These are phyloP conservation scores for Populus hybrid DNA, from an alignment of 441 rosid genomes.

Conservation along the genomic window DNA sequence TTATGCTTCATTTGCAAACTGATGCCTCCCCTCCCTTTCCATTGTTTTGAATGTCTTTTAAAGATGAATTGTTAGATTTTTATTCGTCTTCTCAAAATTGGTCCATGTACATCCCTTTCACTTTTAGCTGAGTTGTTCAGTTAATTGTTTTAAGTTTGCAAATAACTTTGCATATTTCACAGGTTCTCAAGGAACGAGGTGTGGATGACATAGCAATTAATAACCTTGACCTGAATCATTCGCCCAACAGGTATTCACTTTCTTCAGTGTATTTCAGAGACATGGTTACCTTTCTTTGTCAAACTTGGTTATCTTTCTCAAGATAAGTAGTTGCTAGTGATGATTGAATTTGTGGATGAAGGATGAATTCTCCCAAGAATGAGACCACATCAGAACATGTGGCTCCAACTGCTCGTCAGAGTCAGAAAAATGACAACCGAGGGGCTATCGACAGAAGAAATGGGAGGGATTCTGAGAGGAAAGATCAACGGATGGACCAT, in stretches of 20 bases:
- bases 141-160: background rate
- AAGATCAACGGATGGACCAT: conserved; percentile 2
- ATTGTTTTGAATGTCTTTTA: too few relatives aligned
- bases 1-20: too few relatives aligned
- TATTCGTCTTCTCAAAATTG: background rate
- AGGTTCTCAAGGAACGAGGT: conserved; percentile 31
- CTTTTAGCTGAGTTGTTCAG: background rate
- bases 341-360: conserved; percentile 6
- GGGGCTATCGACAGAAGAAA: conserved; percentile 8
- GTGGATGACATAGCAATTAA: conserved; percentile 18
- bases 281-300: too few relatives aligned
- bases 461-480: conserved; percentile 17
- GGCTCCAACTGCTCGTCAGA: background rate
- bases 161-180: background rate
- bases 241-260: conserved; percentile 13
- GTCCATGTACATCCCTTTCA: background rate
- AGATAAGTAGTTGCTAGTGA: background rate
- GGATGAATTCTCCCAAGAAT: conserved; percentile 19
- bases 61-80: too few relatives aligned
- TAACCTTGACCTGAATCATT: conserved; percentile 10
- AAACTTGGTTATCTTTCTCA: too few relatives aligned
- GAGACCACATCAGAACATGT: conserved; percentile 8
- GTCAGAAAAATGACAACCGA: conserved; percentile 6
- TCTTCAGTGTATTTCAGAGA: too few relatives aligned
- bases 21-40: too few relatives aligned